Evolutionary conservation across 768 basidiomycete species (phyloP).

Genomic region (Cytidiella melzeri): DNA sequence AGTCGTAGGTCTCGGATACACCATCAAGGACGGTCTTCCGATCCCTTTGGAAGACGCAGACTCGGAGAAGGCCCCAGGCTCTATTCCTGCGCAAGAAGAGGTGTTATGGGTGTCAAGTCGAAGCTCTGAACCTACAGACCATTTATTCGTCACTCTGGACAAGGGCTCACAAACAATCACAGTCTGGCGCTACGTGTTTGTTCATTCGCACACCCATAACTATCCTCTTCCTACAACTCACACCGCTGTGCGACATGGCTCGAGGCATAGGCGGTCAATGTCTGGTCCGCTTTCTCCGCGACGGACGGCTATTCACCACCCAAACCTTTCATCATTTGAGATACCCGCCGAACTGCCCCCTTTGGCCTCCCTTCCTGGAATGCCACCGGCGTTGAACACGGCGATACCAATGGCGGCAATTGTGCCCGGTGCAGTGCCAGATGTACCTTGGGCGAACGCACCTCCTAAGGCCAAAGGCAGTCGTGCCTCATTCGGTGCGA

Average conservation of each 20-base stretch:
- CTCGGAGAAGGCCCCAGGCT: constrained; percentile 46
- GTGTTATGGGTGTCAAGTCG: constrained; percentile 54
- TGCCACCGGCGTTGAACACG: constrained; percentile 48
- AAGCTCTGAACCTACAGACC: constrained; percentile 34
- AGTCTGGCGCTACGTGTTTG: constrained; percentile 68
- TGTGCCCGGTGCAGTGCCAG: constrained; percentile 17
- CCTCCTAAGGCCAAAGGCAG: background rate
- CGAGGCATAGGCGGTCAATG: constrained; percentile 18
- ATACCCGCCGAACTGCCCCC: constrained; percentile 20
- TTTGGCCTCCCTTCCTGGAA: constrained; percentile 43
- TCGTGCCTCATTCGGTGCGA: background rate
- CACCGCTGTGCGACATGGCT: constrained; percentile 13
- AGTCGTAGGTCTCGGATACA: constrained; percentile 57
- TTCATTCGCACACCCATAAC: constrained; percentile 48
- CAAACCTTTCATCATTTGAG: constrained; percentile 15
- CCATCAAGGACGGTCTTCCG: constrained; percentile 10
- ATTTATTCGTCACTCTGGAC: constrained; percentile 56
- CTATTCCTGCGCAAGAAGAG: constrained; percentile 58
- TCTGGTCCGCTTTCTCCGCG: constrained; percentile 11
- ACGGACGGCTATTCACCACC: constrained; percentile 22
- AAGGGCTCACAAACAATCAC: constrained; percentile 46
- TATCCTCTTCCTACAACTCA: constrained; percentile 34
- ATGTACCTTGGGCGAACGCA: background rate
- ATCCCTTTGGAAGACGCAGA: constrained; percentile 48
- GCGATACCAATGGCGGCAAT: constrained; percentile 45